Conservation (phyloP, 768 basidiomycete species). For the Suillus weaverae region DNA sequence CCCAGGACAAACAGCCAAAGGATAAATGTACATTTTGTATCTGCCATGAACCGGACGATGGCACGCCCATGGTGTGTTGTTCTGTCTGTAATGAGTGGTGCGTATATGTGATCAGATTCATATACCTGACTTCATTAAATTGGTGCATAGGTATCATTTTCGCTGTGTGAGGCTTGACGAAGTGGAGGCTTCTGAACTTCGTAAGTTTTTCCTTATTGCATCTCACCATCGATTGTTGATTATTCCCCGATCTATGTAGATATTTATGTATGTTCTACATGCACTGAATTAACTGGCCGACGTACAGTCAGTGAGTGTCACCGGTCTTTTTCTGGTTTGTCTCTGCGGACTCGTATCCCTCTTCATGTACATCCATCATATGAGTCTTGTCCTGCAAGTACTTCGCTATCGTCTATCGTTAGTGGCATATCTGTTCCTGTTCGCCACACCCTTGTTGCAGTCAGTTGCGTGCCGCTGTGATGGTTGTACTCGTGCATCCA, state of each 20-base stretch:
- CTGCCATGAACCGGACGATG: conserved; percentile 72
- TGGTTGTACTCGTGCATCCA: conserved; percentile 24
- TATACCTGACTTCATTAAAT: conserved; percentile 4
- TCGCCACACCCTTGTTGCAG: conserved; percentile 35
- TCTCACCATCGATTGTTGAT: conserved; percentile 15
- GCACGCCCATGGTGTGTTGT: conserved; percentile 79
- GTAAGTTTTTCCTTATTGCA: conserved; percentile 46
- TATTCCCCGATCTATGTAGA: conserved; percentile 37
- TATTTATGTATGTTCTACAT: conserved; percentile 56
- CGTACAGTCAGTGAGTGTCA: conserved; percentile 77
- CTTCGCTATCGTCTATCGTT: conserved; percentile 33
- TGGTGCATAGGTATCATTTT: conserved; percentile 74
- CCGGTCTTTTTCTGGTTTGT: conserved; percentile 28
- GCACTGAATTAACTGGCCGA: conserved; percentile 61
- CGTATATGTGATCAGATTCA: conserved; percentile 22
- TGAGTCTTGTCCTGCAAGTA: conserved; percentile 37
- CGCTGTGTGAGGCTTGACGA: conserved; percentile 65
- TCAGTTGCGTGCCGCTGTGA: conserved; percentile 32
- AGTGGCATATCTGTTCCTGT: conserved; percentile 31
- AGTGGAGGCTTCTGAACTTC: conserved; percentile 72
- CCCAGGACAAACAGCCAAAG: conserved; percentile 22
- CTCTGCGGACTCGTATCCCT: conserved; percentile 17
- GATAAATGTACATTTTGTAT: conserved; percentile 48
- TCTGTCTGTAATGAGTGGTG: conserved; percentile 73
- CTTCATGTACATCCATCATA: conserved; percentile 39